Conservation (phyloP, 2,329 filamentous ascomycete species). For the Trichoderma cornu-damae region DNA sequence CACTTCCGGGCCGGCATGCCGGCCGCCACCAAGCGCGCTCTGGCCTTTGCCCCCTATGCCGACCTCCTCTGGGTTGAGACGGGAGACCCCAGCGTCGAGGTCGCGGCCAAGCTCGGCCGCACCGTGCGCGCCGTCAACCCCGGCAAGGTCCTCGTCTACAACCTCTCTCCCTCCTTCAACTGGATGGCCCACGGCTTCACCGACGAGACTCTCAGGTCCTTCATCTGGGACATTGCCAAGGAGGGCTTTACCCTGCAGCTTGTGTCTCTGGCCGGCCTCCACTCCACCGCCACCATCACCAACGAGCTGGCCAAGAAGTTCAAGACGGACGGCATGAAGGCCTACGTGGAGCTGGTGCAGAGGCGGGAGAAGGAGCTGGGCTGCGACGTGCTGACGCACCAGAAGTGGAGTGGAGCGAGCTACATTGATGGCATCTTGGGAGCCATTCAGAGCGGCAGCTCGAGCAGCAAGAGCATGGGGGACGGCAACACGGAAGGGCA, state of each 20-base stretch:
- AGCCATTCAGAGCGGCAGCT: conserved; percentile 86
- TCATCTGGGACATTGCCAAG: conserved; percentile 93
- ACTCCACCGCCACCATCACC: conserved; percentile 59
- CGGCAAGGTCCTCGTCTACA: conserved; percentile 90
- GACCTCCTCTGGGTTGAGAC: conserved; percentile 98
- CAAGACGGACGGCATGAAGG: conserved; percentile 90
- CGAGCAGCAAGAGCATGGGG: conserved; percentile 87
- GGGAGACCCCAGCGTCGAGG: conserved; percentile 75
- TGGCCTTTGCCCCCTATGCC: conserved; percentile 85
- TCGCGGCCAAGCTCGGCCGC: conserved; percentile 68
- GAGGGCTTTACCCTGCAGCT: conserved; percentile 73
- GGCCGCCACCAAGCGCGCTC: conserved; percentile 86
- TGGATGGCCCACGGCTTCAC: conserved; percentile 96
- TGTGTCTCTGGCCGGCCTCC: conserved; percentile 60
- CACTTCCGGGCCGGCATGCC: conserved; percentile 80
- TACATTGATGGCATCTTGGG: conserved; percentile 88
- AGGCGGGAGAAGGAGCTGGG: conserved; percentile 82
- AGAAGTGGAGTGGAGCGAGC: conserved; percentile 69
- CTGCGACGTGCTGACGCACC: conserved; percentile 89
- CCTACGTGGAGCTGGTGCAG: conserved; percentile 94
- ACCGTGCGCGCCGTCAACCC: conserved; percentile 67
- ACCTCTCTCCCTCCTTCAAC: conserved; percentile 94
- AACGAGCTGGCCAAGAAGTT: conserved; percentile 76
- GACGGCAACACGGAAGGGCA: conserved; percentile 84
- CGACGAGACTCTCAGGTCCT: conserved; percentile 74